Base-by-base conservation (phyloP, 164 flowering plant genomes). In the Platanus orientalis region DNA sequence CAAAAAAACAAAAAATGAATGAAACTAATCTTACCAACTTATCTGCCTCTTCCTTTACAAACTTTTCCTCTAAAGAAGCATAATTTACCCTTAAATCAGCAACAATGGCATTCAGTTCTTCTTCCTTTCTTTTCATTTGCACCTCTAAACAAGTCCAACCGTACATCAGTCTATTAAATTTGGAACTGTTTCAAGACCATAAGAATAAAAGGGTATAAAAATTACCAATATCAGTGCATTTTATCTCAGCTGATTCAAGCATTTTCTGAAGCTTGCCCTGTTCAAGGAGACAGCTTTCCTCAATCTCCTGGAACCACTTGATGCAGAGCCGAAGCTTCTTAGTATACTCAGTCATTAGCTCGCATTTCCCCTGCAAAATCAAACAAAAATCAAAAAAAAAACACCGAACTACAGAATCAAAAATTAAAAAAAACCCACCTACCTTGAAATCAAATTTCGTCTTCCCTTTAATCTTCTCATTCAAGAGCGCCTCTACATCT, bases 361-460 rank as follows among this genome's bases (percentile, higher is more conserved):
- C 97, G 62, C 80, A 72, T 71, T 80, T 88, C 47, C 85, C 91
- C 97, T 91, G 66, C 19, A 68, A 66, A 76, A 12, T 10, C 17
- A 29, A 20, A 34, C 26, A n/a, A 16, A 4, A 1, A n/a, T n/a
- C n/a, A 44, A 4, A 16, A 44, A 19, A 14, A 16, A 17, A 4
- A 1, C 1, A n/a, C n/a, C n/a, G n/a, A n/a, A n/a, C n/a, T n/a
- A n/a, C n/a, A n/a, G n/a, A n/a, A n/a, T n/a, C 39, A 34, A 34
- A 34, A 34, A 34, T 10, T 34, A 34, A 34, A 34, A 34, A 5
- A 5, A 34, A 10, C 7, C 1, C 39, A 5, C 5, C 27, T 3
- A 90, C 97, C 93, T 91, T 94, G 67, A 73, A 69, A 74, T 84
- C 84, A 52, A 75, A 93, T 72, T 83, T 94, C 66, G 79, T 88